Evolutionary conservation across 2,329 filamentous ascomycete species (phyloP).

Genomic region (Pseudocercospora cruenta): DNA sequence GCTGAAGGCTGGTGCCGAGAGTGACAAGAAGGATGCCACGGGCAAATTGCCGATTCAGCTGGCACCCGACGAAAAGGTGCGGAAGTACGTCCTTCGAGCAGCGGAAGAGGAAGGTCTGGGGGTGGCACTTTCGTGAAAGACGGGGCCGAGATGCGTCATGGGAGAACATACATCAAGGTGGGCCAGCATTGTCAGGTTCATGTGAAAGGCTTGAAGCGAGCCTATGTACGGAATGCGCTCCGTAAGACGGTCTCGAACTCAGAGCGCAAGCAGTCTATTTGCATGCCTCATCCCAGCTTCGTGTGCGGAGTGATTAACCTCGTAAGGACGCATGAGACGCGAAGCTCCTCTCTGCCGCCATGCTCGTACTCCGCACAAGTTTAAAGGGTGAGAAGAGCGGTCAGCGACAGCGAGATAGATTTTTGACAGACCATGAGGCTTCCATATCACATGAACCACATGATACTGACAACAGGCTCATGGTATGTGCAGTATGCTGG

Average conservation of each 20-base stretch:
- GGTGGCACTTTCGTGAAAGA: slow-evolving; percentile 19
- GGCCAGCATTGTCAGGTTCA: background rate
- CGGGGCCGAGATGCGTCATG: background rate
- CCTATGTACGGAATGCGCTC: too few relatives aligned
- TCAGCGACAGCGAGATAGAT: background rate
- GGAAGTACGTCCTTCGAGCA: slow-evolving; percentile 73
- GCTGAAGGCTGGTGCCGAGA: slow-evolving; percentile 82
- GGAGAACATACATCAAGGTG: background rate
- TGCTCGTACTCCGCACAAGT: background rate
- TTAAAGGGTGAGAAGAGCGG: background rate
- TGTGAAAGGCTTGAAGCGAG: background rate
- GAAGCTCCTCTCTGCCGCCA: background rate
- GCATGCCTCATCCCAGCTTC: too few relatives aligned
- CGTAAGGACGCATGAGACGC: too few relatives aligned
- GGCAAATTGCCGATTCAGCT: slow-evolving; percentile 76
- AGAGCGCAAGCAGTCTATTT: too few relatives aligned
- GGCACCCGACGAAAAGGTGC: slow-evolving; percentile 81
- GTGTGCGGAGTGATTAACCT: too few relatives aligned
- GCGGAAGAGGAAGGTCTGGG: slow-evolving; percentile 86
- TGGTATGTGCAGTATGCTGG: background rate
- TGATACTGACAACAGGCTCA: background rate
- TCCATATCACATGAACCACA: background rate
- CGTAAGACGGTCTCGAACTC: too few relatives aligned
- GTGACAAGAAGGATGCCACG: slow-evolving; percentile 72
- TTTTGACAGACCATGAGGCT: background rate